A percentile compares a stretch with the other conserved stretches of the same genome.
Evolutionary conservation across 1,139 yeast species (phyloP).

Genomic region (Groenewaldozyma auringiensis): DNA sequence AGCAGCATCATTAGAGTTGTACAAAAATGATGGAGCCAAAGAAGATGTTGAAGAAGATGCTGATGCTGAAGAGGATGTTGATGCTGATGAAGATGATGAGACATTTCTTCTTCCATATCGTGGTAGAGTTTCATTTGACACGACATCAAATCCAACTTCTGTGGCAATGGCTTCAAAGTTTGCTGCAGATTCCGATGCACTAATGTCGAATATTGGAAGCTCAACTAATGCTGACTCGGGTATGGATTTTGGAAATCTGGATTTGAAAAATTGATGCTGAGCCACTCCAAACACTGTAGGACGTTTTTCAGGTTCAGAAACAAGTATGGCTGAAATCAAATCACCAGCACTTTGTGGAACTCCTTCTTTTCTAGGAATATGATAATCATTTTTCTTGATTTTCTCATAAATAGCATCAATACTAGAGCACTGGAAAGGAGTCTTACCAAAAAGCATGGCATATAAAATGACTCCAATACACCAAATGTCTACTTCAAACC

Average conservation of each 20-base stretch:
- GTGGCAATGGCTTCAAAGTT: conserved; percentile 45
- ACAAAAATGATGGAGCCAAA: not conserved
- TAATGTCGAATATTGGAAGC: conserved; percentile 50
- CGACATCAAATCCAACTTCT: not conserved
- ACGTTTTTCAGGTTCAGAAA: conserved; percentile 72
- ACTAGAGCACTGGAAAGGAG: conserved; percentile 95
- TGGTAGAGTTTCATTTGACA: not conserved
- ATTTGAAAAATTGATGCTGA: conserved; percentile 64
- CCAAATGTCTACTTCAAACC: conserved; percentile 94
- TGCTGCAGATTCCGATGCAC: conserved; percentile 54
- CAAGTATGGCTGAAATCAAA: conserved; percentile 63
- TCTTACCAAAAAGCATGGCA: conserved; percentile 84
- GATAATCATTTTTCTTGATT: conserved; percentile 74
- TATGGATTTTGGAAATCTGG: conserved; percentile 58
- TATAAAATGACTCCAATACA: conserved; percentile 94
- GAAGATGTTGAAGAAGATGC: not conserved
- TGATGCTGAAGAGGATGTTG: conserved; percentile 2
- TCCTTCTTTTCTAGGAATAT: conserved; percentile 63
- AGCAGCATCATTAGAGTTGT: conserved; percentile 23
- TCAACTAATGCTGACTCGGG: conserved; percentile 55
- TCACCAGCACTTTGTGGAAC: conserved; percentile 65
- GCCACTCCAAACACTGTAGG: conserved; percentile 76
- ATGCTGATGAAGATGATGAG: conserved; percentile 4
- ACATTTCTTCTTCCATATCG: not conserved
- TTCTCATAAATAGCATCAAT: conserved; percentile 88